Evolutionary conservation across 2,329 filamentous ascomycete species (phyloP).

Genomic region (Cyclaneusma minus): DNA sequence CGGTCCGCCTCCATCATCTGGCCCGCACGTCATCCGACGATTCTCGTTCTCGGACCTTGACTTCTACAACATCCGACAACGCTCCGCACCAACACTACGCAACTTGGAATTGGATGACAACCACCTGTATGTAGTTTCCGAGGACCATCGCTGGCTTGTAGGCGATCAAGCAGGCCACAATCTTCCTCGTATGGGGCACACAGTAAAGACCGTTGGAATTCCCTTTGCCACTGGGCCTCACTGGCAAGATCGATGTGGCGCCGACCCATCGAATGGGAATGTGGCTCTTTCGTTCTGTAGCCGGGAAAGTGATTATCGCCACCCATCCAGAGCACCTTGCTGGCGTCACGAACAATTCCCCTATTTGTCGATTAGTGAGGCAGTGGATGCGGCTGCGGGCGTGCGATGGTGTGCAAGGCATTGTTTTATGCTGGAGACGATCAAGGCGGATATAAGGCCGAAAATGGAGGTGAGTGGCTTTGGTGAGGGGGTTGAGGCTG

Average conservation of each 20-base stretch:
- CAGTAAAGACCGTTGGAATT: constrained; percentile 33
- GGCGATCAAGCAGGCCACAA: constrained; percentile 26
- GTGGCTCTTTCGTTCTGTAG: constrained; percentile 11
- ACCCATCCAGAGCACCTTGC: constrained; percentile 26
- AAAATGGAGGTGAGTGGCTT: constrained; percentile 16
- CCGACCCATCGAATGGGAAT: constrained; percentile 13
- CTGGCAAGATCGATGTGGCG: constrained; percentile 31
- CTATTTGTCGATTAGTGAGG: constrained; percentile 30
- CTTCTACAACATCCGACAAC: constrained; percentile 36
- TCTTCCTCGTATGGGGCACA: constrained; percentile 28
- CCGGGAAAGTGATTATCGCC: constrained; percentile 7
- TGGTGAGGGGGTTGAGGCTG: constrained; percentile 20
- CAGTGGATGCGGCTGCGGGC: constrained; percentile 27
- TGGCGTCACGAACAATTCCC: constrained; percentile 39
- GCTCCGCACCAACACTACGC: constrained; percentile 31
- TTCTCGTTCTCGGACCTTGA: constrained; percentile 35
- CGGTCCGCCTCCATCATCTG: constrained; percentile 18
- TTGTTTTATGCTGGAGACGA: constrained; percentile 30
- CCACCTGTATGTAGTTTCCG: constrained; percentile 39
- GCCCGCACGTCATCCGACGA: constrained; percentile 29
- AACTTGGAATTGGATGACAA: constrained; percentile 29
- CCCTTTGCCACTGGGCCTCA: constrained; percentile 36
- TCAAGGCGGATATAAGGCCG: constrained; percentile 28
- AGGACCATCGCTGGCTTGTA: constrained; percentile 33
- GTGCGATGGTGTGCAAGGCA: constrained; percentile 28